Evolutionary conservation across 768 basidiomycete genomes (phyloP), one percentile per base, ranked within the genome.

Genomic region (Auriscalpium orientale): DNA sequence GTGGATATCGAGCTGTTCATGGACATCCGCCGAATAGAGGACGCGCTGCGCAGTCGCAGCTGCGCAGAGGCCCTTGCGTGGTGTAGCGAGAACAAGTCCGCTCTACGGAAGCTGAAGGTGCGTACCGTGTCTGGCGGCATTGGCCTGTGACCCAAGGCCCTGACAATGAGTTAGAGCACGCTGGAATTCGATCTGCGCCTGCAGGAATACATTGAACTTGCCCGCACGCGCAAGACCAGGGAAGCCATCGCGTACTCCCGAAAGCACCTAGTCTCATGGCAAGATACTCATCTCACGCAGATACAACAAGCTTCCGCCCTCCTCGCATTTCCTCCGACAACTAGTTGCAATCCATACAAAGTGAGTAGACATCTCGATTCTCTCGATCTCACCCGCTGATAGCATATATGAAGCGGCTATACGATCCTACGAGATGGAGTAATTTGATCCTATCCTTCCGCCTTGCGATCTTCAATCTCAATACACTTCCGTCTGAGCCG

Each of bases 71-170:
- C 95, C 13, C 76, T 99, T 47, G 78, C 83, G 18, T 99, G 95
- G 95, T 98, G 94, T 64, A 93, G 84, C 59, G 97, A 99, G 77
- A 98, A 99, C 71, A 88, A 95, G 68, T 81, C 84, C 34, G 89
- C 91, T 12, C 79, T 99, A 58, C 84, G 91, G 52, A 98, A 98
- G 76, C 83, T 85, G 66, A 95, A 91, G 81, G 95, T 86, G 49
- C 53, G 67, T 58, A 10, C 8, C 36, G 53, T 33, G 13, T 36
- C 37, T 57, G 63, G 62, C 46, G 51, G 40, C 36, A 57, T 51
- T 21, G 22, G 10, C 4, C 49, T 58, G 21, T 38, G 10, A 22
- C 35, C 43, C 16, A 21, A 20, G 50, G 36, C 10, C 21, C 36
- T 51, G 37, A 44, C 22, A 47, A 53, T 53, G 35, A 48, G n/a